These are phyloP conservation scores for Neurospora sp. DNA, from an alignment of 495 filamentous ascomycete species.

Conservation along the genomic window DNA sequence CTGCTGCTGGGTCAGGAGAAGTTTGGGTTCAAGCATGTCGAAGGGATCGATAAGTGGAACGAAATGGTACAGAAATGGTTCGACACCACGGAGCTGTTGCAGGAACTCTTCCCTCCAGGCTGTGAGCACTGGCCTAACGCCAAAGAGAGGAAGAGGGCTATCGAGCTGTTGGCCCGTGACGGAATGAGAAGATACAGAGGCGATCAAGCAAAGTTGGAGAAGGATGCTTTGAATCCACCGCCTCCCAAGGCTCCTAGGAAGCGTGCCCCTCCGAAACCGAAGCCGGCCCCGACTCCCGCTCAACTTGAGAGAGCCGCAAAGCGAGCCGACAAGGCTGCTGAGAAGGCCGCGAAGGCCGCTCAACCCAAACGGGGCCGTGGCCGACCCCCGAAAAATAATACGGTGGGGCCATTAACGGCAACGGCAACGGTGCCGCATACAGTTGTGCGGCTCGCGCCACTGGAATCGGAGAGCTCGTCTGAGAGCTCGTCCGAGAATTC, in stretches of 20 bases:
- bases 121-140: conserved; percentile 42
- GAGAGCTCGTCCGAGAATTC: background rate
- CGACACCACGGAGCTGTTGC: conserved; percentile 44
- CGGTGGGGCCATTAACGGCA: background rate
- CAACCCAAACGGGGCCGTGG: conserved; percentile 1
- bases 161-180: conserved; percentile 63
- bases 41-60: conserved; percentile 62
- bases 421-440: background rate
- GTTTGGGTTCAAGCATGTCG: conserved; percentile 64
- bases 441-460: background rate
- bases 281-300: background rate
- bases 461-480: background rate
- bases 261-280: conserved; percentile 1
- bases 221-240: conserved; percentile 29
- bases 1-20: conserved; percentile 55
- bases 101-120: conserved; percentile 44
- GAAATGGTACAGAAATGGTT: conserved; percentile 64
- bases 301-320: background rate
- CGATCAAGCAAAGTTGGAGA: conserved; percentile 32
- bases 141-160: conserved; percentile 48
- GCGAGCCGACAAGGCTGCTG: background rate
- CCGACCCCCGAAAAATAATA: background rate
- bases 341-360: background rate
- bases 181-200: conserved; percentile 65
- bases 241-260: conserved; percentile 2